Evolutionary conservation across 2,329 filamentous ascomycete species (phyloP), one percentile per base, ranked within the genome.

Genomic region (Fusarium mundagurra): DNA sequence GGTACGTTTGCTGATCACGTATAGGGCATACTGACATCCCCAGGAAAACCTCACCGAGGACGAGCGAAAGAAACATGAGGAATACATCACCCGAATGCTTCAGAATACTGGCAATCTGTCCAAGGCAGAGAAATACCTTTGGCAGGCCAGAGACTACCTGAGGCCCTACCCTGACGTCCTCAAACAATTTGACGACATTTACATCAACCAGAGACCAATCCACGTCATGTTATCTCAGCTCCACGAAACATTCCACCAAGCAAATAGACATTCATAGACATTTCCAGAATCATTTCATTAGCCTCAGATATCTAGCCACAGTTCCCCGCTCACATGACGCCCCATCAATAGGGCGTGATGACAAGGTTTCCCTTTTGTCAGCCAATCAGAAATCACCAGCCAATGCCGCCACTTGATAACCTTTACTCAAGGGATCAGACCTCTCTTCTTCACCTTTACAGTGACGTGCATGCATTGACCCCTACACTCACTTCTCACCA

Each of bases 281-380:
- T 13, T 17, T n/a, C 47, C 22, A 50, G 29, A 34, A 53, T 38
- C 34, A 34, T 34, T 34, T 14, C 34, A 14, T 41, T 41, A 55
- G 51, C 24, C 13, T 34, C 11, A 6, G 10, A 20, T 10, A 10
- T n/a, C 17, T 3, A 53, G 22, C n/a, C 24, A n/a, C 13, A 55
- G 51, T 55, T 41, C 61, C 66, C 67, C 45, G 50, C 60, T 71
- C 72, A 69, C 69, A 69, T 69, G 61, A 73, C 59, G 69, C 71
- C 73, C 73, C 73, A 76, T 72, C 61, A 75, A 71, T 74, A 75
- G 73, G 73, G 73, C 73, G 73, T 27, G 48, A 76, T 76, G 73
- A 75, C 73, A 75, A 74, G 61, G 63, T 67, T 64, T 44, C 44
- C 50, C 64, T 27, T 61, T 29, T 7, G 39, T 18, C 27, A 58